Conservation (phyloP, 331 rosid species). For the Pyracantha coccinea region DNA sequence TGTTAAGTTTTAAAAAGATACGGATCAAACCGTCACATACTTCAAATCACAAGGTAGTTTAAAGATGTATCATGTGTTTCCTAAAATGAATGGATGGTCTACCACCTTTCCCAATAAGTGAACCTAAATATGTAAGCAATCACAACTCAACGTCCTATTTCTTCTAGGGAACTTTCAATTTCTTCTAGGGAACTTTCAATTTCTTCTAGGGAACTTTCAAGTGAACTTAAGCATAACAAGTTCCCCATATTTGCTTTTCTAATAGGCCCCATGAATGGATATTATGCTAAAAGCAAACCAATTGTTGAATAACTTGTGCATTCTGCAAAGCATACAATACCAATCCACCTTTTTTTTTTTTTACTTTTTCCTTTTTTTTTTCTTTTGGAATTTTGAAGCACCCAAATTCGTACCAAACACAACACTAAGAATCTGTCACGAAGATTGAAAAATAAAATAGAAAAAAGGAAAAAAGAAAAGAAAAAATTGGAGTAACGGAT, state of each 20-base stretch:
- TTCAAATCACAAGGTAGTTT: background rate
- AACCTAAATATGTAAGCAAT: background rate
- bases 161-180: background rate
- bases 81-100: background rate
- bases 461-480: too few species aligned
- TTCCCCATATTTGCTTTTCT: background rate
- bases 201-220: background rate
- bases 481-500: background rate
- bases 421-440: background rate
- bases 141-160: background rate
- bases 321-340: slow-evolving; percentile 1
- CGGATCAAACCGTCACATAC: background rate
- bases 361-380: background rate
- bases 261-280: background rate
- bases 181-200: too few species aligned
- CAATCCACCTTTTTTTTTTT: background rate
- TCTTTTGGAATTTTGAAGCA: background rate
- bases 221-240: background rate
- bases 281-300: background rate
- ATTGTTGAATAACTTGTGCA: background rate
- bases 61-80: background rate
- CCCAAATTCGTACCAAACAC: background rate
- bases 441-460: background rate
- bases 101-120: background rate
- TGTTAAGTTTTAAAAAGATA: too few species aligned